phyloP scores from a whole-genome alignment of 352 stramenopile genomes.

The Phytophthora ohioensis region DNA sequence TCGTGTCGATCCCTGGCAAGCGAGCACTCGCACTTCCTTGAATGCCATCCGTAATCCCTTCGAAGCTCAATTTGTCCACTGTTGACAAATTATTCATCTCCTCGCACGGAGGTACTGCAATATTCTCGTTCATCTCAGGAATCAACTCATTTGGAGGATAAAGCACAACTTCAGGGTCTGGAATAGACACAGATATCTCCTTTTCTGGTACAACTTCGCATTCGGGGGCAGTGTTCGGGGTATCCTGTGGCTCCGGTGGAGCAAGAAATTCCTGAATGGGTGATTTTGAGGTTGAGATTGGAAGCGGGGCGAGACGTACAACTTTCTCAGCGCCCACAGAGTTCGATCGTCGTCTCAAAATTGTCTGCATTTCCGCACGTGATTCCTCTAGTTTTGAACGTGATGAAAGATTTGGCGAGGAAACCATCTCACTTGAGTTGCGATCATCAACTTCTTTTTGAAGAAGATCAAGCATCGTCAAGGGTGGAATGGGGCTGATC shows the following conservation, averaged over 20 bases:
- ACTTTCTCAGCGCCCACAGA: conserved; percentile 16
- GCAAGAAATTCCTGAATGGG: conserved; percentile 25
- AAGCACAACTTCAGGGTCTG: conserved; percentile 32
- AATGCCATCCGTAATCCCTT: background rate
- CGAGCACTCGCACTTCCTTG: background rate
- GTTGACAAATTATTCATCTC: background rate
- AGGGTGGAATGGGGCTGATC: background rate
- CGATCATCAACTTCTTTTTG: background rate
- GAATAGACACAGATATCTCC: background rate
- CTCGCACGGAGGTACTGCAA: background rate
- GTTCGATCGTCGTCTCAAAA: conserved; percentile 16
- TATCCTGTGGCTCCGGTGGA: background rate
- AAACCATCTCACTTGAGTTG: background rate
- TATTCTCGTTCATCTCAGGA: background rate
- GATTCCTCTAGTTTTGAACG: background rate
- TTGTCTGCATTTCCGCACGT: background rate
- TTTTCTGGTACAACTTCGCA: conserved; percentile 2
- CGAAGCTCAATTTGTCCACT: conserved; percentile 1
- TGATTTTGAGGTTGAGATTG: conserved; percentile 9
- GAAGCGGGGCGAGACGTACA: conserved; percentile 12
- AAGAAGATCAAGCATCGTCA: background rate
- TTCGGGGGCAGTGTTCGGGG: background rate
- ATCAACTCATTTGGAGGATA: conserved; percentile 10
- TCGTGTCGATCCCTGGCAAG: background rate
- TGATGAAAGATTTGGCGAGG: background rate